phyloP scores from a whole-genome alignment of 805 yeast genomes.

The Maudiozyma bulderi region DNA sequence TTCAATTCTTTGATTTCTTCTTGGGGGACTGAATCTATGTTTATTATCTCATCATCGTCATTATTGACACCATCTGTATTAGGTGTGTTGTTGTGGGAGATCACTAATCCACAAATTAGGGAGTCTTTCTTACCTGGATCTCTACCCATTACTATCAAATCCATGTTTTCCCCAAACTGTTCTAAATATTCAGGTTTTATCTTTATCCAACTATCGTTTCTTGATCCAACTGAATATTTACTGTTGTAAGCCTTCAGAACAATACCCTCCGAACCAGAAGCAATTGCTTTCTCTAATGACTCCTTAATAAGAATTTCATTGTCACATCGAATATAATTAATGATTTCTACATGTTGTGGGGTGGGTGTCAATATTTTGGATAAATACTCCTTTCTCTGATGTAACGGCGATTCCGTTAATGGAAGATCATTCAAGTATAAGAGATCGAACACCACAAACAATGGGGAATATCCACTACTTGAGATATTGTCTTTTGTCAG shows the following conservation, averaged over 20 bases:
- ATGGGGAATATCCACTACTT: slow-evolving; percentile 39
- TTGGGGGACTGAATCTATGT: not conserved
- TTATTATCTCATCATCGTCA: too few species aligned
- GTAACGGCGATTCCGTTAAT: slow-evolving; percentile 44
- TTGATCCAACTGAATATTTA: slow-evolving; percentile 49
- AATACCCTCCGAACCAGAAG: slow-evolving; percentile 68
- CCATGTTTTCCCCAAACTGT: slow-evolving; percentile 80
- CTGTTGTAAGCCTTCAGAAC: slow-evolving; percentile 58
- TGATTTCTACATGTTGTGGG: slow-evolving; percentile 39
- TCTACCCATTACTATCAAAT: slow-evolving; percentile 70
- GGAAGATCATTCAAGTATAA: slow-evolving; percentile 59
- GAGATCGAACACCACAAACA: slow-evolving; percentile 63
- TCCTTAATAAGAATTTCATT: slow-evolving; percentile 44
- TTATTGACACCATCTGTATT: not conserved
- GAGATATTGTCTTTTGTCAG: slow-evolving; percentile 34
- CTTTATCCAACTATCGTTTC: slow-evolving; percentile 70
- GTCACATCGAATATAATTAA: slow-evolving; percentile 33
- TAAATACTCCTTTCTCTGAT: slow-evolving; percentile 47
- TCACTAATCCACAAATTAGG: slow-evolving; percentile 63
- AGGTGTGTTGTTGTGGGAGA: slow-evolving; percentile 24
- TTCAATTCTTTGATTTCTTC: slow-evolving; percentile 4
- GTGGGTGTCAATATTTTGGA: slow-evolving; percentile 34
- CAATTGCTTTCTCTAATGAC: slow-evolving; percentile 50
- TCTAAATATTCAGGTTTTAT: slow-evolving; percentile 85
- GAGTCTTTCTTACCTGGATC: slow-evolving; percentile 60